A percentile compares a stretch with the other conserved stretches of the same genome.
phyloP scores from a whole-genome alignment of 768 basidiomycete genomes.

The Lyophyllum decastes region DNA sequence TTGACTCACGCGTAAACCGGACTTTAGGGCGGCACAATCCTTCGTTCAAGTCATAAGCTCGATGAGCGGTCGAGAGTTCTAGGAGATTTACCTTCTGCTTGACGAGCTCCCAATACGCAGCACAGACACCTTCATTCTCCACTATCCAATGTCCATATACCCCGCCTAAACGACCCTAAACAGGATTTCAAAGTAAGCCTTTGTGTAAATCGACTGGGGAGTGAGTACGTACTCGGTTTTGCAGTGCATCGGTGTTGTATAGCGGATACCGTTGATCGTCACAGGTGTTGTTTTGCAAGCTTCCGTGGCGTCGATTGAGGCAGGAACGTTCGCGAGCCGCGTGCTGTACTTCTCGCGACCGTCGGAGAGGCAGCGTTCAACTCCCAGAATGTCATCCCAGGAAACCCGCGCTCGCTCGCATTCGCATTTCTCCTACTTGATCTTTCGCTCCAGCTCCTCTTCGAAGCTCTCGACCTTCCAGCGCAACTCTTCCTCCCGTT shows the following conservation, averaged over 20 bases:
- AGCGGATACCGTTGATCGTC: conserved; percentile 16
- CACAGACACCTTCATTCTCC: not conserved
- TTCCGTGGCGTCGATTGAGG: conserved; percentile 14
- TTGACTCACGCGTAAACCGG: conserved; percentile 6
- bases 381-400: conserved; percentile 16
- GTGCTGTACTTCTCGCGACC: conserved; percentile 14
- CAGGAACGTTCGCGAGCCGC: conserved; percentile 11
- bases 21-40: conserved; percentile 11
- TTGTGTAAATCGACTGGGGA: not conserved
- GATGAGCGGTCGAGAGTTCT: not conserved
- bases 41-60: not conserved
- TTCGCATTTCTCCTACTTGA: conserved; percentile 7
- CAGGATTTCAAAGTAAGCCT: not conserved
- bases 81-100: not conserved
- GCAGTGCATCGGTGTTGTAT: conserved; percentile 11
- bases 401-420: conserved; percentile 13
- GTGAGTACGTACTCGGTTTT: conserved; percentile 9
- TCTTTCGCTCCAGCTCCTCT: not conserved
- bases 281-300: conserved; percentile 18
- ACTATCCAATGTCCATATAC: not conserved
- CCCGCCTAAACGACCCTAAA: not conserved
- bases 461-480: not conserved
- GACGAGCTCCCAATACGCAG: not conserved
- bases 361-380: conserved; percentile 7
- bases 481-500: not conserved